Evolutionary conservation across 1,284 basidiomycete genomes (phyloP).

Genomic region (Puccinia novopanici): DNA sequence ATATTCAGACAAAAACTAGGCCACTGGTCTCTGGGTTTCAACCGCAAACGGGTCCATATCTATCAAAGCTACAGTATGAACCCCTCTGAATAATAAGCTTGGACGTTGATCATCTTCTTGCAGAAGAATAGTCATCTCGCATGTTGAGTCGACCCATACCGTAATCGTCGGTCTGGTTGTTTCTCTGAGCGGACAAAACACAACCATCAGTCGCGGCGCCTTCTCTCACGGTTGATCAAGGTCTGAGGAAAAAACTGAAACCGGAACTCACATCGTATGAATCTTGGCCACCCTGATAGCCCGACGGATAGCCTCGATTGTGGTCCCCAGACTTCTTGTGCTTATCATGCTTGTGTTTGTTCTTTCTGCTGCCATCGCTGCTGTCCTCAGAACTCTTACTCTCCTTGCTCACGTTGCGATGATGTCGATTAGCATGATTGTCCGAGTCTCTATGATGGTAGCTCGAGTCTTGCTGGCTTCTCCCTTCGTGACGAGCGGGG

Average conservation of each 20-base stretch:
- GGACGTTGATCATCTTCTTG: conserved; percentile 4
- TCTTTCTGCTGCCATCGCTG: background rate
- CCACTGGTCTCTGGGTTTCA: too few relatives aligned
- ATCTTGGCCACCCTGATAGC: conserved; percentile 5
- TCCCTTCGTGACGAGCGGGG: background rate
- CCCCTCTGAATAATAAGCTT: too few relatives aligned
- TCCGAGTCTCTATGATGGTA: background rate
- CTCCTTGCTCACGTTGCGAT: conserved; percentile 8
- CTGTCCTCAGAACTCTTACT: conserved; percentile 14
- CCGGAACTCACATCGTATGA: conserved; percentile 6
- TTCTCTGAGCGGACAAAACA: background rate
- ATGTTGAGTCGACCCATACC: conserved; percentile 15
- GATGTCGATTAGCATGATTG: conserved; percentile 1
- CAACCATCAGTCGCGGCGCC: background rate
- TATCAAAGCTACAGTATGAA: too few relatives aligned
- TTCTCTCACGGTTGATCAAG: background rate
- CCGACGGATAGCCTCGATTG: conserved; percentile 2
- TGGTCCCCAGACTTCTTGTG: conserved; percentile 15
- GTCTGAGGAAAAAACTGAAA: background rate
- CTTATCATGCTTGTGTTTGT: conserved; percentile 31
- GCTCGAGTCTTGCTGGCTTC: background rate
- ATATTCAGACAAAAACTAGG: too few relatives aligned
- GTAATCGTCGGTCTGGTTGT: conserved; percentile 20
- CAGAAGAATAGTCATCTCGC: conserved; percentile 8
- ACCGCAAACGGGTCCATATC: too few relatives aligned